phyloP scores from a whole-genome alignment of 108 stramenopile genomes.

The Hondaea fermentalgiana region DNA sequence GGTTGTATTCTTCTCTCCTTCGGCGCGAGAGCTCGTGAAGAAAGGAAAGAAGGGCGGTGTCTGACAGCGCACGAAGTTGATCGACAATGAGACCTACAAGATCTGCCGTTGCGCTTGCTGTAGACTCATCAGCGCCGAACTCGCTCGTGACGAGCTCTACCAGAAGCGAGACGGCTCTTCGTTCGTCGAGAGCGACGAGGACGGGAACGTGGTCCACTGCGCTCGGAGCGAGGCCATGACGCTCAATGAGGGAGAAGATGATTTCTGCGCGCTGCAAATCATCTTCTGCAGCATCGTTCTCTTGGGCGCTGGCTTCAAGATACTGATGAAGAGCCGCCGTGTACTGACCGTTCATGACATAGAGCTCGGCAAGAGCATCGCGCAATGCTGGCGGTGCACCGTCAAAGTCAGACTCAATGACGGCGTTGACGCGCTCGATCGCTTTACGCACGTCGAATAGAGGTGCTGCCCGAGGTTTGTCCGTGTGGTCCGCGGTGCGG shows the following conservation, averaged over 20 bases:
- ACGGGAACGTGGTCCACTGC: background rate
- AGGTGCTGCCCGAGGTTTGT: background rate
- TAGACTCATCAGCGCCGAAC: background rate
- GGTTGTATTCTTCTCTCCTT: constrained; percentile 3
- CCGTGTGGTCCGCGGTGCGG: background rate
- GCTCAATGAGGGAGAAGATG: background rate
- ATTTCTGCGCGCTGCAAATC: background rate
- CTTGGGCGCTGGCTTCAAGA: background rate
- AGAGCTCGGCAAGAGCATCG: background rate
- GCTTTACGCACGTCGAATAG: background rate
- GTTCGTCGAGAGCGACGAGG: background rate
- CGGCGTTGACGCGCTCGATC: background rate
- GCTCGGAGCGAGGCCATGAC: background rate
- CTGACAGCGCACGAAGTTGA: background rate
- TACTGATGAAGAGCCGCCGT: background rate
- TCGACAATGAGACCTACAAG: background rate
- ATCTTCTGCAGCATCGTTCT: background rate
- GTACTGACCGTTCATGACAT: background rate
- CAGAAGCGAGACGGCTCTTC: background rate
- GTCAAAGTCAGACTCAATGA: background rate
- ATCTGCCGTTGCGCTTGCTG: background rate
- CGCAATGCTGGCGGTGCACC: background rate
- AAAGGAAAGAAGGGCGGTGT: background rate
- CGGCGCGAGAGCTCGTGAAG: background rate
- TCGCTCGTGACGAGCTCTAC: background rate